Evolutionary conservation across 2,329 filamentous ascomycete genomes (phyloP), one percentile per base, ranked within the genome.

Genomic region (Scopulariopsis brevicaulis): DNA sequence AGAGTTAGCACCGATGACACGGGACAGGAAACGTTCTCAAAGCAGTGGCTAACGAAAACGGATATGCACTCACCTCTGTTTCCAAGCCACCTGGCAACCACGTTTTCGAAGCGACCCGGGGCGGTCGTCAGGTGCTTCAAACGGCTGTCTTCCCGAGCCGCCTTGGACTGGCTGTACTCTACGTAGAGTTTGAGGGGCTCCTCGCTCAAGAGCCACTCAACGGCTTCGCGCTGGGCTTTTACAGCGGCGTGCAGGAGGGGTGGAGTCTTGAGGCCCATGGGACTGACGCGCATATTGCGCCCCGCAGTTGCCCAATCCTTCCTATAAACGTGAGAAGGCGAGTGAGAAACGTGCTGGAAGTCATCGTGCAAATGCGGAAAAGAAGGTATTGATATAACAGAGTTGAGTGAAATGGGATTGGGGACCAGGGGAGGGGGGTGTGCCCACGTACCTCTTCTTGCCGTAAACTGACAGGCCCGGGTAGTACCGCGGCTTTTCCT

Each of bases 171-270:
- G 46, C 74, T 77, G 65, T 91, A 94, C 53, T 89, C 82, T 28
- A 77, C 70, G 65, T 94, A 94, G 57, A 81, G 75, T 32, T 83
- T 77, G 63, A 82, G 71, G 0, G 90, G 88, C 1, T 82, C 79
- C 60, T 89, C 86, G 59, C 86, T 84, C 58, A 90, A 70, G 67
- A 93, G 89, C 82, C 88, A 95, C 65, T 94, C 84, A 0, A 90
- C 81, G 20, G 79, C 78, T 46, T 86, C 80, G n/a, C 93, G 67
- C 22, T 76, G 86, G 3, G 83, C 82, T 1, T 64, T 63, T 10
- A 71, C 64, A 14, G 81, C 84, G 52, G 85, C 83, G 60, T 78
- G 71, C 1, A 89, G 75, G 10, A 89, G 70, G 3, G 85, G 87
- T 2, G 85, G 80, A 0, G 72, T 74, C 37, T 74, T 72, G 55